Conservation (phyloP, 768 basidiomycete genomes). For the Termitomyces titanicus region DNA sequence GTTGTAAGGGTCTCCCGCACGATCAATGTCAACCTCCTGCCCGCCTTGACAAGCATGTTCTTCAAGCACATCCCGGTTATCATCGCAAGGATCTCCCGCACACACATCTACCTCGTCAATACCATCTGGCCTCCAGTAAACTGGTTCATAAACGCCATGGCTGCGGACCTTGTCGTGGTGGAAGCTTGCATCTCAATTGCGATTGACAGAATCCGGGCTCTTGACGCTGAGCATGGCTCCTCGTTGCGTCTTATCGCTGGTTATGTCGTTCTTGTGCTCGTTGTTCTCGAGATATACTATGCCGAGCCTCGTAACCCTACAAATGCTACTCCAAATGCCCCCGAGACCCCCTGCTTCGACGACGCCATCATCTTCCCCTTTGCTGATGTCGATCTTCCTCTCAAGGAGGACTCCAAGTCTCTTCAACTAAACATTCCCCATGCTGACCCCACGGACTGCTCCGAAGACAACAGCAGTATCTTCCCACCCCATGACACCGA, state of each 20-base stretch:
- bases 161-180: not conserved
- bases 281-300: not conserved
- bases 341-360: not conserved
- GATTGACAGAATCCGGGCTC: not conserved
- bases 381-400: not conserved
- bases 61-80: not conserved
- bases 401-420: not conserved
- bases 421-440: not conserved
- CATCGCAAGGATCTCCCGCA: not conserved
- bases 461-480: not conserved
- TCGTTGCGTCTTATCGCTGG: not conserved
- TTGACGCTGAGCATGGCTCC: not conserved
- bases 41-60: not conserved
- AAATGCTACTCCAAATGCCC: not conserved
- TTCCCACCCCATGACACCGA: too few species aligned
- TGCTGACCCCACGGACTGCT: not conserved
- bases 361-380: not conserved
- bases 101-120: not conserved
- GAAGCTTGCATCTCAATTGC: not conserved
- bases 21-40: not conserved
- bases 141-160: too few species aligned
- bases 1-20: not conserved
- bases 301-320: not conserved
- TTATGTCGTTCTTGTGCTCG: not conserved
- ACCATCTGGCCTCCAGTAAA: not conserved